phyloP scores from a whole-genome alignment of 805 yeast genomes.

The Pichia phayaonensis region DNA sequence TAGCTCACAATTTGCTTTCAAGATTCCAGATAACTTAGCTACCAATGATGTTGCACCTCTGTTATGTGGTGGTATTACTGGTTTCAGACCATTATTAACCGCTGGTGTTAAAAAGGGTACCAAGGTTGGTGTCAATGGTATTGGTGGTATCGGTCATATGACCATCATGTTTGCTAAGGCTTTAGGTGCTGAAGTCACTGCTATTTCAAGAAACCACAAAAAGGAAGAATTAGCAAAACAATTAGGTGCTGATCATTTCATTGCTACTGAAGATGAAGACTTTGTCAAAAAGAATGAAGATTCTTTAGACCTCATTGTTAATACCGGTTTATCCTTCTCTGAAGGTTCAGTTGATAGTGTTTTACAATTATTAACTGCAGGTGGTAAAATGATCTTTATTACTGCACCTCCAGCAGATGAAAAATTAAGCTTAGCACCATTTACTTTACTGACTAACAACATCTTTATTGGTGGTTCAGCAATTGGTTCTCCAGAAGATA shows the following conservation, averaged over 20 bases:
- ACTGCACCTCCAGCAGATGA: constrained; percentile 32
- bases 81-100: constrained; percentile 36
- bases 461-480: constrained; percentile 28
- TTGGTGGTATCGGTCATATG: constrained; percentile 41
- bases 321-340: too few relatives aligned
- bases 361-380: constrained; percentile 21
- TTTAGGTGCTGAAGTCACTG: too few relatives aligned
- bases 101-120: constrained; percentile 39
- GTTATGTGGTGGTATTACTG: constrained; percentile 50
- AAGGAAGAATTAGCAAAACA: constrained; percentile 41
- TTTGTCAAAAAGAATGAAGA: constrained; percentile 30
- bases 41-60: constrained; percentile 41
- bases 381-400: constrained; percentile 25
- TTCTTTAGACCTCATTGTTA: constrained; percentile 38
- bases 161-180: constrained; percentile 45
- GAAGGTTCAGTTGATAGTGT: constrained; percentile 20
- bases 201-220: constrained; percentile 43
- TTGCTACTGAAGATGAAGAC: constrained; percentile 45
- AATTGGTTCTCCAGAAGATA: constrained; percentile 41
- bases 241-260: constrained; percentile 44
- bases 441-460: constrained; percentile 28
- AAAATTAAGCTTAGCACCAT: constrained; percentile 27
- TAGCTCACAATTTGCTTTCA: constrained; percentile 36
- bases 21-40: constrained; percentile 38
- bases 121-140: constrained; percentile 40